Conservation (phyloP, 345 rosid species). For the Lepidium africanum region DNA sequence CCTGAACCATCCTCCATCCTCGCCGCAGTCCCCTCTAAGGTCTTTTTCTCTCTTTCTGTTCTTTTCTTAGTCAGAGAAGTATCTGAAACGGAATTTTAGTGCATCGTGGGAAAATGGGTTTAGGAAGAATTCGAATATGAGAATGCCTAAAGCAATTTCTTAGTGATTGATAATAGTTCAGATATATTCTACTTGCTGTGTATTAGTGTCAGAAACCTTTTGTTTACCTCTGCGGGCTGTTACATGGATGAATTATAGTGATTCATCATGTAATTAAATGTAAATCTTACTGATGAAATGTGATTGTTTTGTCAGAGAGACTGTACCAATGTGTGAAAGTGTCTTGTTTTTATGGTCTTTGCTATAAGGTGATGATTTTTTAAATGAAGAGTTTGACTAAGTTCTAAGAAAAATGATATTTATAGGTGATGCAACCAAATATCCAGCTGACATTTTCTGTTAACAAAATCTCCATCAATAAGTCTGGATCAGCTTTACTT, state of each 20-base stretch:
- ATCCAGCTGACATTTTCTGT: conserved; percentile 43
- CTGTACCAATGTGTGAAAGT: background rate
- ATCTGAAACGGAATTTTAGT: background rate
- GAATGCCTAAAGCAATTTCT: background rate
- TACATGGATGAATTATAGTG: background rate
- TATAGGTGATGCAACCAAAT: conserved; percentile 70
- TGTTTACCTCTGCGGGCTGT: background rate
- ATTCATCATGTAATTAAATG: background rate
- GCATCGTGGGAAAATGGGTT: background rate
- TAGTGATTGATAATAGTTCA: background rate
- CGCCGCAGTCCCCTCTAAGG: conserved; percentile 81
- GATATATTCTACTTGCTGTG: background rate
- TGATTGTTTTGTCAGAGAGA: background rate
- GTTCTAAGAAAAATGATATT: background rate
- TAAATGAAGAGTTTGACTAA: background rate
- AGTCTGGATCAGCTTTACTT: conserved; percentile 68
- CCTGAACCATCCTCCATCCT: conserved; percentile 72
- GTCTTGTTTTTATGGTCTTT: background rate
- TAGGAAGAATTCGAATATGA: background rate
- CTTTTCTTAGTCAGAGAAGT: background rate
- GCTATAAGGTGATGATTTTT: background rate
- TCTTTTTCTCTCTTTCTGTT: conserved; percentile 2
- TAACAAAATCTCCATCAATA: conserved; percentile 65
- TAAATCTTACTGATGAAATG: background rate
- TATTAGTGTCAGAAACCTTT: background rate